phyloP scores from a whole-genome alignment of 768 basidiomycete species.

The Fibroporia radiculosa region DNA sequence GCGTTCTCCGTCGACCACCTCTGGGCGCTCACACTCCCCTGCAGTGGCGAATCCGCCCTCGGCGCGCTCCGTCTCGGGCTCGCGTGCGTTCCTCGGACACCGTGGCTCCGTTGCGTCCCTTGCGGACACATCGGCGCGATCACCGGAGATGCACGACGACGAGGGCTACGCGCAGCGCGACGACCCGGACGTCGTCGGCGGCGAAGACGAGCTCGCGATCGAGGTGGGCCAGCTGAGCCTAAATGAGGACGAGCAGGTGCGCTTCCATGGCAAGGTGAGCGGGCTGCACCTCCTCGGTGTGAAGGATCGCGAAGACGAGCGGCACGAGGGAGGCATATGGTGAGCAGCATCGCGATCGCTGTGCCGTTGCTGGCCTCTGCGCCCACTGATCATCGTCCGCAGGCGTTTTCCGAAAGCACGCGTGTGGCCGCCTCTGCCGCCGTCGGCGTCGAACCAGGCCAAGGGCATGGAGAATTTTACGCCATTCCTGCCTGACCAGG shows the following conservation, averaged over 20 bases:
- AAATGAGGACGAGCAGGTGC: slow-evolving; percentile 80
- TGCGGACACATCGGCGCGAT: slow-evolving; percentile 7
- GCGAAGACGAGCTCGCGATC: slow-evolving; percentile 45
- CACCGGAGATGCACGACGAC: slow-evolving; percentile 11
- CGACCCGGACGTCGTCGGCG: slow-evolving; percentile 11
- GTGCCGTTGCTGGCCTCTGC: background rate
- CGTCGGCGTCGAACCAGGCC: slow-evolving; percentile 17
- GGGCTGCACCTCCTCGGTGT: slow-evolving; percentile 67
- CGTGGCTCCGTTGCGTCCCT: background rate
- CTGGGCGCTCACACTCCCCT: slow-evolving; percentile 11
- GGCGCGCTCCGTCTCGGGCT: background rate
- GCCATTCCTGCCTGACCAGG: slow-evolving; percentile 44
- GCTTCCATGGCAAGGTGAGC: slow-evolving; percentile 82
- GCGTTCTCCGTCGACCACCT: slow-evolving; percentile 14
- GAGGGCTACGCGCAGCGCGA: slow-evolving; percentile 6
- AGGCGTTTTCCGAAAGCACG: slow-evolving; percentile 83
- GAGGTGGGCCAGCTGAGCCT: slow-evolving; percentile 82
- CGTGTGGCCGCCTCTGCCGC: slow-evolving; percentile 71
- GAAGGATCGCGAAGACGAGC: slow-evolving; percentile 51
- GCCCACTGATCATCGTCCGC: slow-evolving; percentile 11
- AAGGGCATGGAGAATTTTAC: slow-evolving; percentile 30
- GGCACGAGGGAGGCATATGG: slow-evolving; percentile 76
- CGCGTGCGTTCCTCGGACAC: background rate
- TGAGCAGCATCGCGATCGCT: slow-evolving; percentile 23
- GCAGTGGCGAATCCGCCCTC: background rate